phyloP scores from a whole-genome alignment of 176 grass and related monocot genomes.

The Phragmites australis region DNA sequence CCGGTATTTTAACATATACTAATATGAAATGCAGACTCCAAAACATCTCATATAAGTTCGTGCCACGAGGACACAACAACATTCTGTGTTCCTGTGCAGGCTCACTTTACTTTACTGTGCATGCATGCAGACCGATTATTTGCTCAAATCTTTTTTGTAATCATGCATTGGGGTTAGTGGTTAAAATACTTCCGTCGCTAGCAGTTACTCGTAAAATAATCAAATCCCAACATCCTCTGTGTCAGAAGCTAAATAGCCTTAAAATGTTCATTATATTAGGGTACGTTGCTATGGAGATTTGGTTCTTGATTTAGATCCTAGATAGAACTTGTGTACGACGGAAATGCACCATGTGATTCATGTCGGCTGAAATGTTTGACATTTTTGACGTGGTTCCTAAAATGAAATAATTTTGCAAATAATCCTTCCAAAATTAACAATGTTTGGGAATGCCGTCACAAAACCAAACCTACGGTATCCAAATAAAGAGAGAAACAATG shows the following conservation, averaged over 20 bases:
- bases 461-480: neutral
- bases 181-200: neutral
- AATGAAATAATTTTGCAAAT: too few species aligned
- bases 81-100: conserved; percentile 31
- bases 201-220: conserved; percentile 7
- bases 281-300: neutral
- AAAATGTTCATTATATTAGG: neutral
- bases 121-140: neutral
- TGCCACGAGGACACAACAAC: neutral
- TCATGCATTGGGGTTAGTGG: neutral
- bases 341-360: neutral
- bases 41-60: neutral
- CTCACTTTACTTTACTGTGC: neutral
- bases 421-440: too few species aligned
- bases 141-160: conserved; percentile 1
- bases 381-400: conserved; percentile 9
- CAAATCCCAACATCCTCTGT: conserved; percentile 40
- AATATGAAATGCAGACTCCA: neutral
- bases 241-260: neutral
- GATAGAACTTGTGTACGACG: neutral
- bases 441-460: neutral
- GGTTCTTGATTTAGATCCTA: neutral
- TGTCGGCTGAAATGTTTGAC: conserved; percentile 26
- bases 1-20: neutral
- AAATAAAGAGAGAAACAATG: neutral